These are phyloP conservation scores for Clitopilus hobsonii DNA, from an alignment of 768 basidiomycete genomes.

Conservation along the genomic window DNA sequence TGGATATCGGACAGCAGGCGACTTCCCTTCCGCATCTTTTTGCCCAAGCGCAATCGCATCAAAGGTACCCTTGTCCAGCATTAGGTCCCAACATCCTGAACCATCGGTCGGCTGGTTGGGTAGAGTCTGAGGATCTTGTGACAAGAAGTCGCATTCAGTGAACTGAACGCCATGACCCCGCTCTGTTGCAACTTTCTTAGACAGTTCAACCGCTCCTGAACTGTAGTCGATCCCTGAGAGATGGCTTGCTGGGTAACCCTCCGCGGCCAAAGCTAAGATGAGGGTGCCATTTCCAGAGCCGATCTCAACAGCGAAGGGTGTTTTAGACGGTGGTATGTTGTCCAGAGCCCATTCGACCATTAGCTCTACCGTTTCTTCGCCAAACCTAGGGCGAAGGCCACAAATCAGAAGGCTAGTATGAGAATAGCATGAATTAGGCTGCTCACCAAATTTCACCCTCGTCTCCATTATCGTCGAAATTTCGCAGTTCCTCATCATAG, in stretches of 20 bases:
- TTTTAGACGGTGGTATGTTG: conserved; percentile 42
- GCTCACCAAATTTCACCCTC: conserved; percentile 83
- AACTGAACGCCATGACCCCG: conserved; percentile 50
- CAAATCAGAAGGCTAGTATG: background rate
- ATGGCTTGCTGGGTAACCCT: conserved; percentile 48
- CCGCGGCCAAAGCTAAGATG: conserved; percentile 65
- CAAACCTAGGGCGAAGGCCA: conserved; percentile 60
- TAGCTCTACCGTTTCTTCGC: conserved; percentile 66
- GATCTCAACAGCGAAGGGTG: conserved; percentile 64
- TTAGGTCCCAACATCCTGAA: conserved; percentile 56
- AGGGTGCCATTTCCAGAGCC: conserved; percentile 80
- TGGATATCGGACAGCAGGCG: conserved; percentile 60
- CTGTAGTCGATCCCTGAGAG: conserved; percentile 79
- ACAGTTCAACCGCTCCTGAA: conserved; percentile 60
- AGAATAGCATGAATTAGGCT: background rate
- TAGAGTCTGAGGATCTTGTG: conserved; percentile 39
- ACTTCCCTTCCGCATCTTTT: conserved; percentile 47
- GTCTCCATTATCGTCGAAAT: conserved; percentile 75
- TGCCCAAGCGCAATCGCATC: conserved; percentile 77
- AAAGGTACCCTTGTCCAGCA: conserved; percentile 86
- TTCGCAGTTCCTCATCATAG: conserved; percentile 64
- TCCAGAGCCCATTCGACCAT: conserved; percentile 73
- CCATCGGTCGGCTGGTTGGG: conserved; percentile 13
- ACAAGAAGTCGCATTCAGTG: conserved; percentile 60
- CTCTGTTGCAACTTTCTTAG: conserved; percentile 48